Evolutionary conservation across 768 basidiomycete species (phyloP).

Genomic region (Collybia sp.): DNA sequence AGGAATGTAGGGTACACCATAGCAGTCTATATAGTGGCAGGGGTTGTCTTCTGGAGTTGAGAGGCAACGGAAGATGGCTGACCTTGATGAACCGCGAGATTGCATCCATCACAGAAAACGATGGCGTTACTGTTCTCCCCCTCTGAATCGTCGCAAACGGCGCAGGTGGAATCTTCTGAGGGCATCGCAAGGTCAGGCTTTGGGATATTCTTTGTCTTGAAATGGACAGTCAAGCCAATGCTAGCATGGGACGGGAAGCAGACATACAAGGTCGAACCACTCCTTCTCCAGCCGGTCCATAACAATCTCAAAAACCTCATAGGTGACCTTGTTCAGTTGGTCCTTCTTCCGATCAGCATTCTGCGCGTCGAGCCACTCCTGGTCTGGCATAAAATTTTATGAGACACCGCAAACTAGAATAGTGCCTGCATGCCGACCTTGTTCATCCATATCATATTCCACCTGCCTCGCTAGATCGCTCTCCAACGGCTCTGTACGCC

Average conservation of each 20-base stretch:
- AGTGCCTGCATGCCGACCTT: slow-evolving; percentile 50
- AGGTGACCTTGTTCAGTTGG: slow-evolving; percentile 63
- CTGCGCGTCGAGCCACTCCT: slow-evolving; percentile 88
- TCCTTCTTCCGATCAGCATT: slow-evolving; percentile 82
- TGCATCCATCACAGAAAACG: slow-evolving; percentile 99
- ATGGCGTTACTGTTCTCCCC: slow-evolving; percentile 99
- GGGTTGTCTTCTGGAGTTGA: neutral
- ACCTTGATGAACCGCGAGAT: slow-evolving; percentile 99
- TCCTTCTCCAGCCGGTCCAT: slow-evolving; percentile 99
- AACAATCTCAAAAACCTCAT: slow-evolving; percentile 90
- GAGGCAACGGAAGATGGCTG: slow-evolving; percentile 10
- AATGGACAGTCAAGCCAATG: neutral
- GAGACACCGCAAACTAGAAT: neutral
- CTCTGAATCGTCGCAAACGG: slow-evolving; percentile 97
- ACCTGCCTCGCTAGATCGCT: slow-evolving; percentile 89
- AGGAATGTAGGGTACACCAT: slow-evolving; percentile 98
- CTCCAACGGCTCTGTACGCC: slow-evolving; percentile 78
- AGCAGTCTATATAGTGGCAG: slow-evolving; percentile 65
- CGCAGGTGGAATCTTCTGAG: slow-evolving; percentile 93
- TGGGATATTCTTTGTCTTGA: slow-evolving; percentile 87
- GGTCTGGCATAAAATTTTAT: slow-evolving; percentile 46
- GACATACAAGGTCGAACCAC: slow-evolving; percentile 89
- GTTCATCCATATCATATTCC: slow-evolving; percentile 99
- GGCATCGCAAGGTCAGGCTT: slow-evolving; percentile 85
- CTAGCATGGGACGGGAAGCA: slow-evolving; percentile 3